Evolutionary conservation across 2,329 filamentous ascomycete genomes (phyloP), one percentile per base, ranked within the genome.

Genomic region (Microsporum ferrugineum): DNA sequence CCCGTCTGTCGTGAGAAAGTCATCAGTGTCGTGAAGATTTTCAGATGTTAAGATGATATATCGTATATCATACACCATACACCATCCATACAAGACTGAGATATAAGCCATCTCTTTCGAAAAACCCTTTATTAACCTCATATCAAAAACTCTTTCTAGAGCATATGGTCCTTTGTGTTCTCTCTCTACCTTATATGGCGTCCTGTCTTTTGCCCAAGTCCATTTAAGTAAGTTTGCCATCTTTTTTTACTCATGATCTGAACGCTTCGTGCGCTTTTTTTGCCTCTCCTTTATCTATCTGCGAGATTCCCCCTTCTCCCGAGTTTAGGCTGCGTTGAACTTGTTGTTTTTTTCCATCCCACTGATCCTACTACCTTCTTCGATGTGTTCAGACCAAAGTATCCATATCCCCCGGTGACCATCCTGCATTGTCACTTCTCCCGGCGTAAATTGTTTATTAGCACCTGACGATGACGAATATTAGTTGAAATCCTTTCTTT

Each of bases 1-100:
- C 84, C 84, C 0, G 81, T 86, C 29, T 86, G 84, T 69, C 75
- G 84, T 61, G 80, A 79, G 72, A 75, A 76, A 59, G 80, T 86
- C 23, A 69, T 80, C 63, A 79, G 74, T 58, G 79, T 83, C 36
- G 77, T 86, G 65, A 84, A 82, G 74, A 77, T 86, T 62, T 85
- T 77, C 67, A 70, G 71, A 63, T 77, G 75, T 56, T 78, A 66
- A 68, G 47, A 34, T 36, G 31, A 55, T 36, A 55, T 55, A 34
- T 34, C 33, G 17, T 55, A 55, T 31, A 55, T 14, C 51, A 55
- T 53, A 53, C 14, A 53, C 31, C 49, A 33, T 33, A 53, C 29
- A 53, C 12, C 49, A 34, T 34, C 12, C 49, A 53, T 55, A 55
- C 51, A 55, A n/a, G 51, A 55, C 45, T 29, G 45, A 51, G 45